Evolutionary conservation across 1,284 basidiomycete species (phyloP).

Genomic region (Rhodotorula sp.): DNA sequence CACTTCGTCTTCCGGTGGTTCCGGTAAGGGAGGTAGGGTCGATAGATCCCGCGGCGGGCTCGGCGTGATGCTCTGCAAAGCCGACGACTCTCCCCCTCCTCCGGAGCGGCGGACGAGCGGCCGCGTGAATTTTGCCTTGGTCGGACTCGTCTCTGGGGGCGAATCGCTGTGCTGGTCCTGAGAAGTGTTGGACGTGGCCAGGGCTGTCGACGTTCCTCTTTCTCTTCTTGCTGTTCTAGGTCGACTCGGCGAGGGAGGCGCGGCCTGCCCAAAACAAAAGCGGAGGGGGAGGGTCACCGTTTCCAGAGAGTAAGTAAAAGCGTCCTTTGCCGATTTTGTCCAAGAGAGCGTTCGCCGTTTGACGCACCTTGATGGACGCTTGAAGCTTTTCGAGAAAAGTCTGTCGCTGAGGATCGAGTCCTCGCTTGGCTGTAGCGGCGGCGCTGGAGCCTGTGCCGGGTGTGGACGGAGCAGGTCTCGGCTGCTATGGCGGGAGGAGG

Average conservation of each 20-base stretch:
- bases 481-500: too few relatives aligned
- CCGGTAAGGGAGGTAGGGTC: neutral
- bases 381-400: constrained; percentile 24
- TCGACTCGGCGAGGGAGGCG: neutral
- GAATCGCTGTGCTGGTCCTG: neutral
- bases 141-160: neutral
- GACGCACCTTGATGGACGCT: constrained; percentile 10
- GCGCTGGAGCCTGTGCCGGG: neutral
- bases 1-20: neutral
- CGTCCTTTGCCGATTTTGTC: too few relatives aligned
- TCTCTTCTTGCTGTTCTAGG: neutral
- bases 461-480: too few relatives aligned
- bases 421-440: neutral
- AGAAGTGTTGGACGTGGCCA: too few relatives aligned
- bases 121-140: neutral
- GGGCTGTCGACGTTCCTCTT: neutral
- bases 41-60: too few relatives aligned
- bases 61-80: too few relatives aligned
- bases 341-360: too few relatives aligned
- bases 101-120: too few relatives aligned
- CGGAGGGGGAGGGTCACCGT: too few relatives aligned
- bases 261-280: neutral
- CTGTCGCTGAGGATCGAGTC: neutral
- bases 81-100: too few relatives aligned
- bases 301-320: too few relatives aligned